Evolutionary conservation across 176 grass and related monocot species (phyloP).

Genomic region (Miscanthus lutarioriparius): DNA sequence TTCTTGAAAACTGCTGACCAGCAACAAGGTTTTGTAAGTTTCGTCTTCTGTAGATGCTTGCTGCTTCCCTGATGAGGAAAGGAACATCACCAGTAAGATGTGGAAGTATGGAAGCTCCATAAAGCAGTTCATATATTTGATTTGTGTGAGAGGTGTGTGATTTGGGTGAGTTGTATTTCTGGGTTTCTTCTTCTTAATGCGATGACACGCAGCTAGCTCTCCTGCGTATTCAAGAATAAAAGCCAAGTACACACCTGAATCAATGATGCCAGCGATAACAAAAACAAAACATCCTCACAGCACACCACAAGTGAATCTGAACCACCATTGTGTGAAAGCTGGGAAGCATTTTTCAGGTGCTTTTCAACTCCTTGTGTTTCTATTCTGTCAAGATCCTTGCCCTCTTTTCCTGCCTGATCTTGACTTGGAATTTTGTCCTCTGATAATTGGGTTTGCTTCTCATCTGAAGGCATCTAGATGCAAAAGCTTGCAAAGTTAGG

Average conservation of each 20-base stretch:
- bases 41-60: slow-evolving; percentile 61
- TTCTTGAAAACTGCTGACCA: slow-evolving; percentile 76
- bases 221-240: background rate
- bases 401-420: slow-evolving; percentile 30
- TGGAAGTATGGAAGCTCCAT: slow-evolving; percentile 25
- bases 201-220: background rate
- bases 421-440: slow-evolving; percentile 35
- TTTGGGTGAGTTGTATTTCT: background rate
- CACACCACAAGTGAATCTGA: slow-evolving; percentile 75
- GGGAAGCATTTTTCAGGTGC: slow-evolving; percentile 37
- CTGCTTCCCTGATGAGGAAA: slow-evolving; percentile 54
- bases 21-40: slow-evolving; percentile 66
- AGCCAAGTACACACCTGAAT: slow-evolving; percentile 49
- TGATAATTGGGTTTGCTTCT: slow-evolving; percentile 44
- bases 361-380: slow-evolving; percentile 48
- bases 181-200: background rate
- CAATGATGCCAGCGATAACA: slow-evolving; percentile 63
- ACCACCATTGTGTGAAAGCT: slow-evolving; percentile 21
- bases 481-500: slow-evolving; percentile 31
- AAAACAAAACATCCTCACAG: slow-evolving; percentile 57
- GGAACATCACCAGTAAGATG: slow-evolving; percentile 21
- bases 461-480: slow-evolving; percentile 47
- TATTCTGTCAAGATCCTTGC: slow-evolving; percentile 30
- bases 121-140: slow-evolving; percentile 26
- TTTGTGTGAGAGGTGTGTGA: background rate